Conservation (phyloP, 1,284 basidiomycete species). For the Cryptococcus amylolentus region DNA sequence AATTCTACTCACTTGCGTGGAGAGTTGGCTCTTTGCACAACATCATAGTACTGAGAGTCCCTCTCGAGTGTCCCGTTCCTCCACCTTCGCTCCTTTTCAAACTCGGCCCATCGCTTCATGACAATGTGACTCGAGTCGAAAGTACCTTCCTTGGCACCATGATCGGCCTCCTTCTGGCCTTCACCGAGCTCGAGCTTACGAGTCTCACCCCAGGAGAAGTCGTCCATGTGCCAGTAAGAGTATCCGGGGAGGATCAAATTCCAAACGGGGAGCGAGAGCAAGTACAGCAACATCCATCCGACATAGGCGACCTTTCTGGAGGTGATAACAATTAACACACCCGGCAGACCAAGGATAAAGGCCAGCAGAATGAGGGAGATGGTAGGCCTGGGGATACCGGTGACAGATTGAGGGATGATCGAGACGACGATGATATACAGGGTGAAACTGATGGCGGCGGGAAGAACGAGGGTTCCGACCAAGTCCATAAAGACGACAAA, state of each 20-base stretch:
- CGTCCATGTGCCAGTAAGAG: conserved; percentile 98
- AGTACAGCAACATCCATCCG: conserved; percentile 95
- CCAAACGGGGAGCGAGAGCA: conserved; percentile 90
- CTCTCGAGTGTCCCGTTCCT: conserved; percentile 77
- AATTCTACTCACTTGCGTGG: conserved; percentile 61
- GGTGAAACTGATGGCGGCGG: conserved; percentile 96
- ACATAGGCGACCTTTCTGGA: conserved; percentile 90
- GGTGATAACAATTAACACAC: conserved; percentile 88
- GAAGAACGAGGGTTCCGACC: conserved; percentile 89
- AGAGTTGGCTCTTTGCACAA: conserved; percentile 38
- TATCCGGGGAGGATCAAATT: conserved; percentile 92
- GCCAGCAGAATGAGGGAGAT: conserved; percentile 93
- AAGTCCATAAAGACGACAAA: conserved; percentile 98
- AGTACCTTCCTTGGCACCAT: conserved; percentile 88
- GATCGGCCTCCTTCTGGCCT: conserved; percentile 58
- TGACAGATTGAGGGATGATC: conserved; percentile 67
- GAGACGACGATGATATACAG: conserved; percentile 84
- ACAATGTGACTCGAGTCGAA: conserved; percentile 95
- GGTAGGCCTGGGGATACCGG: conserved; percentile 63
- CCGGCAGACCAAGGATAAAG: conserved; percentile 92
- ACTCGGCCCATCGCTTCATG: conserved; percentile 99
- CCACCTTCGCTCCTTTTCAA: conserved; percentile 93
- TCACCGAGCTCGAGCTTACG: conserved; percentile 74
- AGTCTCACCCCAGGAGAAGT: conserved; percentile 99
- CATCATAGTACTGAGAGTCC: conserved; percentile 59